A percentile compares a stretch with the other conserved stretches of the same genome.
phyloP scores from a whole-genome alignment of 2,329 filamentous ascomycete genomes.

The Hymenoscyphus occultus region DNA sequence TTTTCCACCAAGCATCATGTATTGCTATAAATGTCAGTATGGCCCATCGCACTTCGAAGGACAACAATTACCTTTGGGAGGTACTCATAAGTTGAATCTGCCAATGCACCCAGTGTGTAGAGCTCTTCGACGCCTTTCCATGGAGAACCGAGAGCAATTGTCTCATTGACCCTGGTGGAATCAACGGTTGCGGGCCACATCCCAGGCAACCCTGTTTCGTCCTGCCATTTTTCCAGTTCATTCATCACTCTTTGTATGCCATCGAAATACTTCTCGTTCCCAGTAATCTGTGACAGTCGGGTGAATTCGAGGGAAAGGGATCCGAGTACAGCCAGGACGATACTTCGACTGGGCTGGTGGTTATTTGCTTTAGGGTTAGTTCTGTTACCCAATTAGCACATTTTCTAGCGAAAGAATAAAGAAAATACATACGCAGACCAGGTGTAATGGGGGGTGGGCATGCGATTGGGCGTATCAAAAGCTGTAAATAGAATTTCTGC shows the following conservation, averaged over 20 bases:
- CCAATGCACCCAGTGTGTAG: slow-evolving; percentile 54
- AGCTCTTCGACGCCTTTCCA: slow-evolving; percentile 54
- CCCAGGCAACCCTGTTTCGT: slow-evolving; percentile 55
- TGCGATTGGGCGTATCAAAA: slow-evolving; percentile 54
- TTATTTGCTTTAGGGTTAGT: slow-evolving; percentile 44
- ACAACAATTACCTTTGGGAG: slow-evolving; percentile 59
- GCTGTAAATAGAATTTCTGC: slow-evolving; percentile 36
- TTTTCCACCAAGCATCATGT: slow-evolving; percentile 32
- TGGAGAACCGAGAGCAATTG: slow-evolving; percentile 38
- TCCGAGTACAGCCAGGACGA: slow-evolving; percentile 56
- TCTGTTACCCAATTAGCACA: slow-evolving; percentile 12
- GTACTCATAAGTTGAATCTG: slow-evolving; percentile 63
- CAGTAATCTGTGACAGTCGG: slow-evolving; percentile 60
- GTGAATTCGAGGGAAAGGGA: slow-evolving; percentile 62
- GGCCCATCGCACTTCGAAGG: slow-evolving; percentile 48
- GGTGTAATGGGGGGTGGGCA: slow-evolving; percentile 39
- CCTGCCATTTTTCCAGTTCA: slow-evolving; percentile 54
- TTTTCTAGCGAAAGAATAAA: not conserved
- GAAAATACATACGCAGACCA: slow-evolving; percentile 29
- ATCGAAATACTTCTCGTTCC: slow-evolving; percentile 60
- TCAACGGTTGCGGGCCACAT: slow-evolving; percentile 60
- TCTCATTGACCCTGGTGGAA: slow-evolving; percentile 39
- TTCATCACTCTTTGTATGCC: slow-evolving; percentile 57
- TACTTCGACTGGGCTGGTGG: slow-evolving; percentile 54
- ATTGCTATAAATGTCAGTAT: slow-evolving; percentile 34